Evolutionary conservation across 805 yeast species (phyloP), one percentile per base, ranked within the genome.

Genomic region (Wickerhamiella azyma): DNA sequence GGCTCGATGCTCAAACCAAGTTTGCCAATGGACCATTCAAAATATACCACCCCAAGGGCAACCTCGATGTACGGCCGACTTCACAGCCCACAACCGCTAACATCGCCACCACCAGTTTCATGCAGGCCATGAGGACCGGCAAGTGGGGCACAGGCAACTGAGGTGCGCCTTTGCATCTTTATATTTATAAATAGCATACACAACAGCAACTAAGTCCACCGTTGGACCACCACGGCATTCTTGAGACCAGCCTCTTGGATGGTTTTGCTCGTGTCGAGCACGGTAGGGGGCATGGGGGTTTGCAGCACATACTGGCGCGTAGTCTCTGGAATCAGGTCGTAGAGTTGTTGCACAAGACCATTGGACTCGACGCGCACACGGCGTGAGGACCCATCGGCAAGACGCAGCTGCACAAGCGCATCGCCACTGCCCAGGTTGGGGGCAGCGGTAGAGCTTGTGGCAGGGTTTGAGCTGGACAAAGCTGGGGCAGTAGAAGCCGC

Each of bases 161-260:
- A 28, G 30, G 30, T 13, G 30, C 33, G n/a, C 16, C 16, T 30
- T 21, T 21, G 5, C 30, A 14, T 33, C 13, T 17, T 28, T 19
- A 26, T 38, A 38, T 43, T 38, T 37, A 43, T 43, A 37, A 30
- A 30, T 39, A 30, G 46, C 46, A 36, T 43, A 26, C 10, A 8
- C 18, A 19, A 14, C 36, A 14, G 36, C 43, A 5, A n/a, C 24
- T 19, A 41, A 7, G 18, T 40, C 52, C 53, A 50, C 13, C 57
- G 33, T 37, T 55, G 96, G 14, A 88, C 85, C 26, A 88, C 78
- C n/a, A 85, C 95, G 2, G 96, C 75, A 54, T 84, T 84, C 43
- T 74, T 72, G 52, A 85, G 68, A 29, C 85, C 85, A 4, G 94
- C 92, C 26, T 78, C 85, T 47, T 72, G 74, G 41, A 89, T 75